These are phyloP conservation scores for Globisporangium takayamanum DNA, from an alignment of 352 stramenopile genomes.

Conservation along the genomic window DNA sequence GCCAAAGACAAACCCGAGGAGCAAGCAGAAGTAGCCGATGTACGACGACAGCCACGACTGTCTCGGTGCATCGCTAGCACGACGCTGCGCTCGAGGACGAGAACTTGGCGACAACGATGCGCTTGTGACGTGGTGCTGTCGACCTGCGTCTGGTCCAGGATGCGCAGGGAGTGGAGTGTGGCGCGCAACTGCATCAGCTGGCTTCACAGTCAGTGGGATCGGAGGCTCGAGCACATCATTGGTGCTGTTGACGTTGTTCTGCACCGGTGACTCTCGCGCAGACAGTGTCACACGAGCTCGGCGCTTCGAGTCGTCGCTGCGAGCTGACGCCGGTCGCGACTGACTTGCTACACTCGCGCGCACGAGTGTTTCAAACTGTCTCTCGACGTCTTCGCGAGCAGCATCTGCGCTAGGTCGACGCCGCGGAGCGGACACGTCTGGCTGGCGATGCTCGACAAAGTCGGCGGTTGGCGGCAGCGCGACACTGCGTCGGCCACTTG, in stretches of 20 bases:
- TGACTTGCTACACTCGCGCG: slow-evolving; percentile 1
- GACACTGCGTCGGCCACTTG: too few species aligned
- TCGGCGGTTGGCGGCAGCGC: neutral
- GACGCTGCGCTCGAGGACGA: neutral
- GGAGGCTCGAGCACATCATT: neutral
- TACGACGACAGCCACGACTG: slow-evolving; percentile 20
- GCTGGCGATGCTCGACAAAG: too few species aligned
- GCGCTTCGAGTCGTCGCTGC: neutral
- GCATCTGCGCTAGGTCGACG: neutral
- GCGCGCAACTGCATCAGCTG: neutral
- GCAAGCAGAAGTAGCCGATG: slow-evolving; percentile 27
- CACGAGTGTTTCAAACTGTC: slow-evolving; percentile 10
- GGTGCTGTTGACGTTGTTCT: neutral
- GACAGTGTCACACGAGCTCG: neutral
- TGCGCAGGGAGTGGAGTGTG: neutral
- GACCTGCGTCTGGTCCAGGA: neutral
- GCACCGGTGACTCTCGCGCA: neutral
- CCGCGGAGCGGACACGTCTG: neutral
- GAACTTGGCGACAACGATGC: neutral
- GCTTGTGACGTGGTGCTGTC: too few species aligned
- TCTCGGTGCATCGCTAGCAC: neutral
- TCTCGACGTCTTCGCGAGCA: slow-evolving; percentile 9
- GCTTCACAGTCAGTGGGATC: neutral
- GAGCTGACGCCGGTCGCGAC: neutral
- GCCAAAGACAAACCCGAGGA: slow-evolving; percentile 44